Base-by-base conservation (phyloP, 352 stramenopile species). In the Halophytophthora batemanensis region DNA sequence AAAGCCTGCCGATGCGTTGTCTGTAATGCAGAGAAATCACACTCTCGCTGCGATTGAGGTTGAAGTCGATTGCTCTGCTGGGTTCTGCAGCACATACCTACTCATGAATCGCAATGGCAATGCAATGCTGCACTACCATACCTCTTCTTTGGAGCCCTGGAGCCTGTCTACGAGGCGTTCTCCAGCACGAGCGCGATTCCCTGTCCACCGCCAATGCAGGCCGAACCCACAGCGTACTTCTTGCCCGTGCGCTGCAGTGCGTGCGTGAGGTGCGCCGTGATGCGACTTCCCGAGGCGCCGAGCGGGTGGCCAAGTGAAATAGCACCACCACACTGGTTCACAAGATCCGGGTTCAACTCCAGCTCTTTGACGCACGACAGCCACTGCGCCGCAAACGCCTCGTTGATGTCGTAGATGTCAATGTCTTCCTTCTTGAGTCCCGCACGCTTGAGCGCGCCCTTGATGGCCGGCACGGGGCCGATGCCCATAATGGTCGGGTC, bases 351-450 rank as follows among this genome's bases (percentile, higher is more conserved):
- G 69, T 99, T 87, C 36, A 99, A 65, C 8, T 93, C 90, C n/a
- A 99, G 73, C 60, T 97, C 96, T 73, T 98, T 98, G 57, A 96
- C 86, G 57, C 96, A 98, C 15, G 96, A 79, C 42, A 99, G 75
- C 77, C 95, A 98, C 74, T 99, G 95, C 10, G 94, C 86, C 7
- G 96, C 96, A 71, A 99, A 99, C 10, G 97, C 97, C 79, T 99
- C 97, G 71, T 99, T 99, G 69, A 99, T 98, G 76, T 99, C 96
- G 13, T 98, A 77, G 35, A 98, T 86, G 71, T 99, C 96, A 56
- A 99, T 97, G 69, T 99, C 93, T 18, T 79, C 66, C 39, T 98
- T 70, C 34, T 72, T 74, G 25, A 98, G 74, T 35, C 91, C 90
- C 2, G 95, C 91, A 35, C 80, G 84, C 35, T 80, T 61, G 17